Evolutionary conservation across 2,329 filamentous ascomycete species (phyloP).

Genomic region (Penicillium vulpinum): DNA sequence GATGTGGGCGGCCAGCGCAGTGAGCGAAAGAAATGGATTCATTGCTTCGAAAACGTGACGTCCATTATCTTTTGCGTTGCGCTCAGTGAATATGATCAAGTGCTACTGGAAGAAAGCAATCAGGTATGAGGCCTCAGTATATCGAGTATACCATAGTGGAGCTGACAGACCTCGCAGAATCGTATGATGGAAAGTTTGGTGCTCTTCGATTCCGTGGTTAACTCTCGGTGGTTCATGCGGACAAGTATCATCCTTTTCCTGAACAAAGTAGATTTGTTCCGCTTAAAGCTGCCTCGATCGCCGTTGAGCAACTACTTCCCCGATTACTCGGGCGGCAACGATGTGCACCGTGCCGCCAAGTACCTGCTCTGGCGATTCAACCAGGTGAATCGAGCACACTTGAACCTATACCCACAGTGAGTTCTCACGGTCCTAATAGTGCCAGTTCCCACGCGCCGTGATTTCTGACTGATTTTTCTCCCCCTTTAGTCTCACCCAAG

Average conservation of each 20-base stretch:
- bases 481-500: constrained; percentile 81
- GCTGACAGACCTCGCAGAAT: constrained; percentile 62
- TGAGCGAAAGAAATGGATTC: constrained; percentile 99
- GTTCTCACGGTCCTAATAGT: constrained; percentile 40
- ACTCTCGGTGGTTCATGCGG: constrained; percentile 98
- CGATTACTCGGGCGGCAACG: constrained; percentile 95
- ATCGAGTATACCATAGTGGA: neutral
- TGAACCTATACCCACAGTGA: constrained; percentile 97
- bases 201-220: constrained; percentile 96
- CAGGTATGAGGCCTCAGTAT: constrained; percentile 62
- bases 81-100: constrained; percentile 96
- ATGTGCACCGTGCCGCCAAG: constrained; percentile 97
- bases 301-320: constrained; percentile 94
- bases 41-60: constrained; percentile 99
- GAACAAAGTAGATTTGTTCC: constrained; percentile 98
- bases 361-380: constrained; percentile 98
- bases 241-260: constrained; percentile 98
- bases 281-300: constrained; percentile 85
- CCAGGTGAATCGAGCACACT: constrained; percentile 92
- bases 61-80: constrained; percentile 99
- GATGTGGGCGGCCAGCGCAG: constrained; percentile 96
- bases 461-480: constrained; percentile 27
- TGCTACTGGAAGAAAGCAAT: constrained; percentile 92
- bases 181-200: constrained; percentile 99
- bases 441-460: neutral